A percentile compares a stretch with the other conserved stretches of the same genome.
phyloP scores from a whole-genome alignment of 176 grass and related monocot species.

The Eleusine coracana region DNA sequence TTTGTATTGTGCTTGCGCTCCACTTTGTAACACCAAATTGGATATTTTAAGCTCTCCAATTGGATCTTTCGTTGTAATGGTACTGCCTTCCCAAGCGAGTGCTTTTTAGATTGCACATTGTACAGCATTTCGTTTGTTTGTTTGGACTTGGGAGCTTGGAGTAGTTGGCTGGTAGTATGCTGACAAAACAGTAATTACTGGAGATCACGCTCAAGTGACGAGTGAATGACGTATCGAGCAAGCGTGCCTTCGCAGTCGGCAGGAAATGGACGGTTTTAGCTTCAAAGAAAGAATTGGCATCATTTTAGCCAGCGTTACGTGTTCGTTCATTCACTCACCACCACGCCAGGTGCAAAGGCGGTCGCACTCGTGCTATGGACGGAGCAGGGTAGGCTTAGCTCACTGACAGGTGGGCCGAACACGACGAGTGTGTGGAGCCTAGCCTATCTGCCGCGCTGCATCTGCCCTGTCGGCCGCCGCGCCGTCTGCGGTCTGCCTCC shows the following conservation, averaged over 20 bases:
- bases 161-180: neutral
- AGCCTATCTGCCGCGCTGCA: neutral
- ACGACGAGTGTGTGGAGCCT: neutral
- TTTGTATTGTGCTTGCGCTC: neutral
- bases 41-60: conserved; percentile 44
- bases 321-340: neutral
- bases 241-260: neutral
- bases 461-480: neutral
- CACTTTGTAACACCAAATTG: conserved; percentile 44
- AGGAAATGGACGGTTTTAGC: neutral
- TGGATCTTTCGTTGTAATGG: neutral
- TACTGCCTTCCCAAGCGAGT: neutral
- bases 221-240: neutral
- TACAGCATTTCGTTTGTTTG: too few species aligned
- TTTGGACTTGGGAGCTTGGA: neutral
- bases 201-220: neutral
- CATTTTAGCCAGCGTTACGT: neutral
- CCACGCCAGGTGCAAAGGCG: neutral
- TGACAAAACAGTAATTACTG: neutral
- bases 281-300: neutral
- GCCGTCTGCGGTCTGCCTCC: neutral
- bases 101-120: neutral
- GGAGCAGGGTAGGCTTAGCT: neutral
- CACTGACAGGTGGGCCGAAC: neutral
- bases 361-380: neutral